phyloP scores from a whole-genome alignment of 2,329 filamentous ascomycete genomes.

The Raffaelea albimanens region DNA sequence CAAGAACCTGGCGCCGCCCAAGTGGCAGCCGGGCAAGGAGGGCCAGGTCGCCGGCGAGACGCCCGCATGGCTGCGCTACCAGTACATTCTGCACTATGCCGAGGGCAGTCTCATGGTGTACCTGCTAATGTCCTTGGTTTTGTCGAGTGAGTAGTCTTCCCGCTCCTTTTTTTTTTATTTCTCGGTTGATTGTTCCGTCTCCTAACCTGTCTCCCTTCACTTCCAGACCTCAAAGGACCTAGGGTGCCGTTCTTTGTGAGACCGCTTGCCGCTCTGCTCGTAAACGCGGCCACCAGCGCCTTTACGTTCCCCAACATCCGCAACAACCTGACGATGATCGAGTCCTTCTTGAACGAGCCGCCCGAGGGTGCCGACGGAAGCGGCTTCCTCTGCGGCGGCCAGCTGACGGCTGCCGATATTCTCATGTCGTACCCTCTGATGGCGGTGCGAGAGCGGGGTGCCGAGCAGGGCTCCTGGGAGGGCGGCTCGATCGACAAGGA shows the following conservation, averaged over 20 bases:
- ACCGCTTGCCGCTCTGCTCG: slow-evolving; percentile 38
- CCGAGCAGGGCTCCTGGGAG: slow-evolving; percentile 29
- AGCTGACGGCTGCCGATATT: slow-evolving; percentile 37
- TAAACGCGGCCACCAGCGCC: slow-evolving; percentile 28
- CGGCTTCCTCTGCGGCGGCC: slow-evolving; percentile 38
- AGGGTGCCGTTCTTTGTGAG: slow-evolving; percentile 43
- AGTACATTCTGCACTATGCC: slow-evolving; percentile 71
- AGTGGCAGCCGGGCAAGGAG: slow-evolving; percentile 49
- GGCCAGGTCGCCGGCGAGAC: slow-evolving; percentile 50
- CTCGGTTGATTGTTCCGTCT: no score
- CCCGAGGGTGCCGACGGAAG: slow-evolving; percentile 23
- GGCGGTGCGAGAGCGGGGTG: slow-evolving; percentile 28
- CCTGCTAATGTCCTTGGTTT: slow-evolving; percentile 55
- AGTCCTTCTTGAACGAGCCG: slow-evolving; percentile 37
- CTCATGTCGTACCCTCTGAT: slow-evolving; percentile 44
- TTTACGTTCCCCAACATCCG: slow-evolving; percentile 39
- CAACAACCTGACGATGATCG: slow-evolving; percentile 38
- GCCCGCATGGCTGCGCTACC: slow-evolving; percentile 48
- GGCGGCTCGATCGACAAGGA: slow-evolving; percentile 16
- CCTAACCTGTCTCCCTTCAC: neutral
- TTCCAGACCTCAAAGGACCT: slow-evolving; percentile 31
- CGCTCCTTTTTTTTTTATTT: neutral
- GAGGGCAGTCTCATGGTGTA: slow-evolving; percentile 77
- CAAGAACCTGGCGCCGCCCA: slow-evolving; percentile 38
- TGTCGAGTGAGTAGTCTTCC: slow-evolving; percentile 30